Base-by-base conservation (phyloP, 495 filamentous ascomycete species). In the Lentithecium fluviatile region DNA sequence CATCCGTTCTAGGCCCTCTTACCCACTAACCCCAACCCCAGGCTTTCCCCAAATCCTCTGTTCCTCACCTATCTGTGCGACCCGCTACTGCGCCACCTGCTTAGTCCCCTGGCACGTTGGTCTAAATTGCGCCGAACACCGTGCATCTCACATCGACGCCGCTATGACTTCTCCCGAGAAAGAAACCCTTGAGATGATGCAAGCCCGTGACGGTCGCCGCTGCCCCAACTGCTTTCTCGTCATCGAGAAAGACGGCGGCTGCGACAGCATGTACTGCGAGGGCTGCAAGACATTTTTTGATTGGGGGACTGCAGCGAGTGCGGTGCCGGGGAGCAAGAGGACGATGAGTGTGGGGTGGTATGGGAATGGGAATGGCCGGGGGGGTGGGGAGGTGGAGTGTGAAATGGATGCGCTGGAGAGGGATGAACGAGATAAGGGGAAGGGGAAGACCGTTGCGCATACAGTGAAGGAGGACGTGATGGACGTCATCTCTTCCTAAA, bases 181-280 rank as follows among this genome's bases (percentile, higher is more conserved):
- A 23, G 52, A 52, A 11, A 63, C 60, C 17, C 38, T 63, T 13
- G n/a, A 46, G 5, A 1, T 63, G 19, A 63, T 63, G 60, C 60
- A 63, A 34, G 13, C n/a, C 3, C 50, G 36, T 17, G 60, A 63
- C 25, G 60, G 52, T 0, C 57, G 56, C 34, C 45, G 60, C 13
- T 63, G 60, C 37, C 60, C 60, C 12, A 63, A 63, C 25, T 63
- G 60, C 53, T 57, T n/a, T 37, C n/a, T 63, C 42, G 60, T 63
- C 0, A 63, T 63, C 20, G 60, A 63, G 47, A 63, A 63, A 24
- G 60, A 63, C 21, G 60, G 60, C 2, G 60, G 60, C 26, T 63
- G 60, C 21, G 38, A 63, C 24, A 47, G 45, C 32, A 57, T 63
- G 52, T 63, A 52, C 26, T 63, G 60, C 26, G 24, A 36, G 45